Evolutionary conservation across 2,329 filamentous ascomycete genomes (phyloP).

Genomic region (Aspergillus brasiliensis): DNA sequence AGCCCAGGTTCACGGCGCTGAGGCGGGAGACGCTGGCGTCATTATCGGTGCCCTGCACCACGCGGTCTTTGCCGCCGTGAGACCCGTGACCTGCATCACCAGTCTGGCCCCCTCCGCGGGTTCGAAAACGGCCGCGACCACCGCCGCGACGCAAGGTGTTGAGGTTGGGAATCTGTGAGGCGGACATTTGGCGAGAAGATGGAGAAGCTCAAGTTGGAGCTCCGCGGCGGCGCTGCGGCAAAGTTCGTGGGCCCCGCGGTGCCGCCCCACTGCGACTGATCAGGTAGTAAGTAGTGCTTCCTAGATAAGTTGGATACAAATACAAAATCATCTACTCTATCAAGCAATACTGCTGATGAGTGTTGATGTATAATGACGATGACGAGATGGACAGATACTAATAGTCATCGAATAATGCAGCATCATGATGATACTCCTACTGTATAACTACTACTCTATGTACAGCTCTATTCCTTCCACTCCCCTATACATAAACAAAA

Average conservation of each 20-base stretch:
- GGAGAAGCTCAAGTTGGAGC: slow-evolving; percentile 18
- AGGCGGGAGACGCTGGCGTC: slow-evolving; percentile 87
- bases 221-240: slow-evolving; percentile 14
- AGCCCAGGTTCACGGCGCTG: slow-evolving; percentile 84
- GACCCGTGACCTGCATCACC: slow-evolving; percentile 26
- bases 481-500: slow-evolving; percentile 54
- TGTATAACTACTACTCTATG: slow-evolving; percentile 2
- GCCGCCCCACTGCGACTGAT: neutral
- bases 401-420: neutral
- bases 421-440: no score
- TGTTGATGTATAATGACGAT: no score
- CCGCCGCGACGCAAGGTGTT: slow-evolving; percentile 59
- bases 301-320: no score
- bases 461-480: neutral
- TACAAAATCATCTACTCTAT: no score
- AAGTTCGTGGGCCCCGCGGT: slow-evolving; percentile 16
- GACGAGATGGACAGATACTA: no score
- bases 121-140: slow-evolving; percentile 52
- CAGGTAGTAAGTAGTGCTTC: no score
- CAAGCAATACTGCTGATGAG: no score
- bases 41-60: slow-evolving; percentile 85
- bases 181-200: slow-evolving; percentile 59
- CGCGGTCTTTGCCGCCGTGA: slow-evolving; percentile 61
- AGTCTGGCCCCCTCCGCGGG: slow-evolving; percentile 36
- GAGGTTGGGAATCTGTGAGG: slow-evolving; percentile 77